These are phyloP conservation scores for Adenanthera pavonina DNA, from an alignment of 306 rosid genomes.

Conservation along the genomic window DNA sequence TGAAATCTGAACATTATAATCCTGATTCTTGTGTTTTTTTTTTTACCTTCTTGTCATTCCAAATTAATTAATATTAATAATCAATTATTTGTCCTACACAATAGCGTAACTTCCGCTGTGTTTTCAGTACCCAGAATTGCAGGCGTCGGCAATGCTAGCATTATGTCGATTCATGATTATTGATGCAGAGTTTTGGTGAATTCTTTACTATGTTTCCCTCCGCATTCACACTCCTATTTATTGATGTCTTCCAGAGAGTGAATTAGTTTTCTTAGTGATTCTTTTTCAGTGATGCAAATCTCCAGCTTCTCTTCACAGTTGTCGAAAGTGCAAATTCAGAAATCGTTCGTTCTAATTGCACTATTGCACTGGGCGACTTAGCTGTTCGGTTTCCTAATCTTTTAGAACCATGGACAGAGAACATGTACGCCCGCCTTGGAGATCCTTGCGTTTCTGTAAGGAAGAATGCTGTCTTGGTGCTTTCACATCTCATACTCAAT, in stretches of 20 bases:
- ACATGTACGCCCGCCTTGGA: conserved; percentile 82
- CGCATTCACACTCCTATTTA: conserved; percentile 1
- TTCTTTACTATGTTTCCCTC: conserved; percentile 30
- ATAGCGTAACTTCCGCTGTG: conserved; percentile 24
- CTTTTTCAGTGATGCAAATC: conserved; percentile 77
- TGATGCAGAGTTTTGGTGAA: conserved; percentile 93
- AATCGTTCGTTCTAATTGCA: conserved; percentile 90
- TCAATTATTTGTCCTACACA: conserved; percentile 20
- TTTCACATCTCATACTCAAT: conserved; percentile 94
- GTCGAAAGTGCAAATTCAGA: conserved; percentile 84
- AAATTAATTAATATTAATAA: neutral
- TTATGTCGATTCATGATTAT: conserved; percentile 91
- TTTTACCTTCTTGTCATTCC: conserved; percentile 3
- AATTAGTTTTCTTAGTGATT: conserved; percentile 35
- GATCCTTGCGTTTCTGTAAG: conserved; percentile 83
- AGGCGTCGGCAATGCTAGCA: conserved; percentile 97
- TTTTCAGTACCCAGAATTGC: conserved; percentile 89
- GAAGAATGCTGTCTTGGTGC: conserved; percentile 97
- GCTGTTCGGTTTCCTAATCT: conserved; percentile 97
- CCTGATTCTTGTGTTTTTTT: neutral
- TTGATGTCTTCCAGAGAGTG: conserved; percentile 19
- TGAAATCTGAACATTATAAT: neutral
- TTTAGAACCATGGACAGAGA: conserved; percentile 96
- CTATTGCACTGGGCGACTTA: conserved; percentile 91
- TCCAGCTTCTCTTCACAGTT: conserved; percentile 94